Evolutionary conservation across 306 rosid species (phyloP), one percentile per base, ranked within the genome.

Genomic region (Neltuma alba): DNA sequence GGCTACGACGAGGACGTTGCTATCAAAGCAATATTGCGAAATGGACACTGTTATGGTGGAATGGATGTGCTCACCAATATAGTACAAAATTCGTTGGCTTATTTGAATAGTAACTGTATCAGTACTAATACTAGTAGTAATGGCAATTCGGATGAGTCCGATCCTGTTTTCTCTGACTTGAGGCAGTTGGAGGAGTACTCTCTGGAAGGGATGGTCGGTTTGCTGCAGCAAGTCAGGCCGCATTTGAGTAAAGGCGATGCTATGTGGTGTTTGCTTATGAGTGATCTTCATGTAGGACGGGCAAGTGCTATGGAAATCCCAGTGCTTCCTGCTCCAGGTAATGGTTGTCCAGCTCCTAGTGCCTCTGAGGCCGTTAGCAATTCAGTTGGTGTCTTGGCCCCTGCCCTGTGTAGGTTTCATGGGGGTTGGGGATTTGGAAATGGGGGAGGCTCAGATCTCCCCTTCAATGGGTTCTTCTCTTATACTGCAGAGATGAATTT

Each of bases 181-280:
- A 92, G 84, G 87, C 98, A 94, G 83, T 68, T 94, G 75, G 91
- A 91, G 87, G 96, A 91, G 89, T 91, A 89, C 62, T 87, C 97
- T 7, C 85, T 94, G 55, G 94, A 94, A 0, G 92, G 93, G 37
- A 91, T 92, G 97, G 94, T 92, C 55, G 88, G 93, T 81, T 82
- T 94, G 88, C 87, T 94, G 88, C 97, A 92, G 65, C 97, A 89
- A 68, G 86, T 89, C 75, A 92, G 89, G 77, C 97, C 97, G 15
- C 80, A 88, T 76, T 86, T 94, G 89, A 94, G 89, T 76, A 94
- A 92, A 85, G 94, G 95, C 6, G 97, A 94, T 84, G 98, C 97
- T 10, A 89, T 94, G 97, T 91, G 97, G 97, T 91, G 98, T 84
- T 83, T 94, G 92, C 92, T 92, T 31, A 94, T 88, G 97, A 92